Percentiles rank a stretch among this genome's conserved stretches.
Evolutionary conservation across 2,329 filamentous ascomycete species (phyloP).

Genomic region (Claviceps pazoutovae): DNA sequence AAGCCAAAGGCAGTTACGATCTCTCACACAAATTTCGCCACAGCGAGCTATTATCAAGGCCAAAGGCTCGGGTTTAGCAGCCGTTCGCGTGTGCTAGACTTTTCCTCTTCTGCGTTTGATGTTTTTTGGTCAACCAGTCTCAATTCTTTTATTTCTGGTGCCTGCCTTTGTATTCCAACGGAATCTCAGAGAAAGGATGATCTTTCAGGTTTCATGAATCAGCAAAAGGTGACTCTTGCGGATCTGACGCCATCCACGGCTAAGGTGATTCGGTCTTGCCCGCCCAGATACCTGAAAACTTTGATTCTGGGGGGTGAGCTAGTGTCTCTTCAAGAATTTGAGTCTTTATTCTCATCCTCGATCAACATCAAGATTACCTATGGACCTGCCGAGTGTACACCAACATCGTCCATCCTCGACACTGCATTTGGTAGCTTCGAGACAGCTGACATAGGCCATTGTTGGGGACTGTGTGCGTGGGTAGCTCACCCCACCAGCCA

Average conservation of each 20-base stretch:
- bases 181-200: slow-evolving; percentile 3
- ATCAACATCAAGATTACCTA: slow-evolving; percentile 10
- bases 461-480: background rate
- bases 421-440: no score
- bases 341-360: background rate
- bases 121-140: slow-evolving; percentile 1
- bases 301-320: slow-evolving; percentile 8
- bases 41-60: slow-evolving; percentile 14
- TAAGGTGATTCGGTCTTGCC: background rate
- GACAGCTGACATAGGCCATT: background rate
- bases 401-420: slow-evolving; percentile 3
- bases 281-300: background rate
- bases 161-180: slow-evolving; percentile 6
- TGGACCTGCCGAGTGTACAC: slow-evolving; percentile 11
- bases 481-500: background rate
- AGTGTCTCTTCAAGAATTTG: background rate
- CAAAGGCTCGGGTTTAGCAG: slow-evolving; percentile 12
- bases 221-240: background rate
- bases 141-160: slow-evolving; percentile 2
- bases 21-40: background rate
- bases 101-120: slow-evolving; percentile 7
- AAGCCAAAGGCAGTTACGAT: background rate
- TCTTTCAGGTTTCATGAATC: background rate
- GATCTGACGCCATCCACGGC: slow-evolving; percentile 1
- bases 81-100: slow-evolving; percentile 18